Conservation (phyloP, 2,329 filamentous ascomycete genomes). For the Stagonosporopsis vannaccii region DNA sequence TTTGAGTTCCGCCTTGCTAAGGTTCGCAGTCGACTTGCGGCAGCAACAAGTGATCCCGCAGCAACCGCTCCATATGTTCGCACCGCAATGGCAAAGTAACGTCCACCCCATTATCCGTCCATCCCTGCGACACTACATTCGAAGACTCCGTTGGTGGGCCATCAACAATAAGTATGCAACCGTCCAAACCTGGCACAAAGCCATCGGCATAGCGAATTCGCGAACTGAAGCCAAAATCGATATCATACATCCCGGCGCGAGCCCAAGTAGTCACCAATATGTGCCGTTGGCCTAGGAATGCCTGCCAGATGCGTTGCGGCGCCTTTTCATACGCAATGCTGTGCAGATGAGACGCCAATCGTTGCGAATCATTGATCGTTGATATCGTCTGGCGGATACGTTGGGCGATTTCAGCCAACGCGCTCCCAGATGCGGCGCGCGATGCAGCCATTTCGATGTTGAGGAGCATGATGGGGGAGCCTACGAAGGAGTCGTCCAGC, state of each 20-base stretch:
- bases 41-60: conserved; percentile 10
- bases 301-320: conserved; percentile 18
- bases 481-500: conserved; percentile 7
- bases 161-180: conserved; percentile 13
- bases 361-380: conserved; percentile 8
- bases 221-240: conserved; percentile 16
- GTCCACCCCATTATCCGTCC: conserved; percentile 1
- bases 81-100: conserved; percentile 1
- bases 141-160: neutral
- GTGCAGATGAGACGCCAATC: conserved; percentile 13
- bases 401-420: neutral
- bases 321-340: conserved; percentile 20
- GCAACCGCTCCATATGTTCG: conserved; percentile 11
- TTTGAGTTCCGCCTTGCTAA: neutral
- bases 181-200: conserved; percentile 12
- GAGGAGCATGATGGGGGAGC: conserved; percentile 18
- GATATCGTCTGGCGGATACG: conserved; percentile 1
- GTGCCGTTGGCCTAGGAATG: conserved; percentile 14
- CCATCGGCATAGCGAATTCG: conserved; percentile 17
- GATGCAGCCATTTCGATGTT: conserved; percentile 14
- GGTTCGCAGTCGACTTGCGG: neutral
- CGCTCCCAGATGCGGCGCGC: neutral
- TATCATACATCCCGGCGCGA: conserved; percentile 10
- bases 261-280: conserved; percentile 20
- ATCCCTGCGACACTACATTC: neutral